phyloP scores from a whole-genome alignment of 495 filamentous ascomycete genomes.

The Penicillium alfredii region DNA sequence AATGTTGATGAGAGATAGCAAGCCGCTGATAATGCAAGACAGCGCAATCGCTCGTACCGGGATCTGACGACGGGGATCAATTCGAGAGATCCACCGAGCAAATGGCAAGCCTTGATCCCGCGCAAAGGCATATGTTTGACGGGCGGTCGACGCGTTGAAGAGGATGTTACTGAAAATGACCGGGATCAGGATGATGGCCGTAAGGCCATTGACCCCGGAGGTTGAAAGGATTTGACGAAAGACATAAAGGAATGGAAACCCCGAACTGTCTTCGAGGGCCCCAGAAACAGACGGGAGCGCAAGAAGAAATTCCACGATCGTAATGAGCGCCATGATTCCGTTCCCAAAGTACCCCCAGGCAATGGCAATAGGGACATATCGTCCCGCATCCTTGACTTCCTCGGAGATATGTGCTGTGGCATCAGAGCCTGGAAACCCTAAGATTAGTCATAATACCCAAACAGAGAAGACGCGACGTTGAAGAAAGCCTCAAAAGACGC shows the following conservation, averaged over 20 bases:
- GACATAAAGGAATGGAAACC: constrained; percentile 29
- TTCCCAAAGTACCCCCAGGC: constrained; percentile 33
- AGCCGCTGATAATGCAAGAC: constrained; percentile 24
- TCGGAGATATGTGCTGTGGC: constrained; percentile 38
- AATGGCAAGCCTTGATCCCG: constrained; percentile 38
- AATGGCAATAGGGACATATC: constrained; percentile 36
- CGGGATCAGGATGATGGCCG: constrained; percentile 28
- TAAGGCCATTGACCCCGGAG: constrained; percentile 22
- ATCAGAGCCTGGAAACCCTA: constrained; percentile 35
- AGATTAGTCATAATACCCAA: too few species aligned
- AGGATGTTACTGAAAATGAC: constrained; percentile 34
- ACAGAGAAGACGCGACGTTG: too few species aligned
- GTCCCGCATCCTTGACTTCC: constrained; percentile 38
- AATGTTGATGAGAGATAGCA: constrained; percentile 37
- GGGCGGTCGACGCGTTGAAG: constrained; percentile 30
- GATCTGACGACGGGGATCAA: constrained; percentile 37
- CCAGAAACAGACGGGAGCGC: constrained; percentile 31
- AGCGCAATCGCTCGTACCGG: constrained; percentile 42
- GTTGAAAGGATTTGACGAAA: constrained; percentile 16
- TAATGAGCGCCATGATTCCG: constrained; percentile 30
- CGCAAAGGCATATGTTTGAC: constrained; percentile 40
- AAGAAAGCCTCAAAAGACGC: too few species aligned
- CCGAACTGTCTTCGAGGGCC: constrained; percentile 21
- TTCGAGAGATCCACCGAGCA: constrained; percentile 21
- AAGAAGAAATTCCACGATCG: constrained; percentile 39